Conservation (phyloP, 73 alveolate genomes). For the Tetrahymena thermophila region DNA sequence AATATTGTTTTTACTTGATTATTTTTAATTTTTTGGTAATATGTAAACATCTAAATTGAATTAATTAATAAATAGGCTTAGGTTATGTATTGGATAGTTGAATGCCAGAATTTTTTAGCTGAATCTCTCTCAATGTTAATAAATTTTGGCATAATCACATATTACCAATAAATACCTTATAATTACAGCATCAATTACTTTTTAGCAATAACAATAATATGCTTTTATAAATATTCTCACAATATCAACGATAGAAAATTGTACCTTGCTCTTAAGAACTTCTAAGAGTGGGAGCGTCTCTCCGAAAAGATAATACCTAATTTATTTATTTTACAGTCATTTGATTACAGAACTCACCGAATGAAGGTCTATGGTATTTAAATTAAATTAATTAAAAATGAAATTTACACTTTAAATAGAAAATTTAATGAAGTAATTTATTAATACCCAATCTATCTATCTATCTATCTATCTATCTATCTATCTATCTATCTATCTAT, state of each 20-base stretch:
- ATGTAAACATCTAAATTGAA: too few relatives aligned
- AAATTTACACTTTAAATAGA: too few relatives aligned
- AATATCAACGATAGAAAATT: background rate
- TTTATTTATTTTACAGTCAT: background rate
- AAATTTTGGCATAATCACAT: background rate
- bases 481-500: too few relatives aligned
- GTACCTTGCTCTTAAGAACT: background rate
- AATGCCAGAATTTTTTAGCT: background rate
- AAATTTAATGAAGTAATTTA: background rate
- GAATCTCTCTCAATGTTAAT: background rate
- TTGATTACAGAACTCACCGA: background rate
- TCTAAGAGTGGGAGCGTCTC: background rate
- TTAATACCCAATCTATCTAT: too few relatives aligned
- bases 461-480: too few relatives aligned
- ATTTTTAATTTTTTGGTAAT: too few relatives aligned
- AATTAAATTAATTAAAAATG: too few relatives aligned
- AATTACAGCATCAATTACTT: background rate
- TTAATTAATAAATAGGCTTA: background rate
- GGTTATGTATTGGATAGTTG: constrained; percentile 2
- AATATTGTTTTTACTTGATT: too few relatives aligned
- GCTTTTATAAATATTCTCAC: background rate
- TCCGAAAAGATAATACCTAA: background rate
- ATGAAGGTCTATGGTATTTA: background rate
- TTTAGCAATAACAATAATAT: background rate
- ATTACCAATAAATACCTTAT: background rate